Base-by-base conservation (phyloP, 2,329 filamentous ascomycete species). In the Colletotrichum camelliae region DNA sequence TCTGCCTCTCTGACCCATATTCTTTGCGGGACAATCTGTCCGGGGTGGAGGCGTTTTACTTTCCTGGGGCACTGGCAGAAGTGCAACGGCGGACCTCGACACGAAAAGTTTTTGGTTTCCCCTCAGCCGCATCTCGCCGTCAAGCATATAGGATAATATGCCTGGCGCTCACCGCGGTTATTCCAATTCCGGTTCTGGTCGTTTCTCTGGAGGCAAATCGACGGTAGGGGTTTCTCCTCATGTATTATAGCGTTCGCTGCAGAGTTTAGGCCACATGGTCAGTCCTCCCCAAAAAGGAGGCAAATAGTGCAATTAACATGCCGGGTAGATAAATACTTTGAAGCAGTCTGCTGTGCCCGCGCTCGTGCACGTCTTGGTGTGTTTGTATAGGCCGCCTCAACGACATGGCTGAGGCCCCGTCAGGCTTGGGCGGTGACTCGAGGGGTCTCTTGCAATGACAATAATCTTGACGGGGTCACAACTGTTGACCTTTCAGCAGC, bases 231-330 rank as follows among this genome's bases (percentile, higher is more conserved):
- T 64, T 61, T 67, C 65, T 16, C 52, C 43, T 52, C 24, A 21
- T 77, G 69, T 76, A 76, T 74, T 74, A 77, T 72, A 73, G 74
- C 74, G 64, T n/a, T 77, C 73, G 65, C 62, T 77, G 76, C 76
- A 74, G 67, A 74, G 57, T 65, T 43, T 35, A 43, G 33, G 76
- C 74, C 76, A 70, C 67, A 39, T 71, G 70, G 74, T 31, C 35
- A 29, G 64, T 65, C 43, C 35, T 75, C 60, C 65, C 33, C 16
- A 16, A 24, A 55, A 35, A 68, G 71, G 66, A 62, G 71, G 52
- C 33, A 29, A 55, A 15, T 60, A 65, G 43, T 68, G 43, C 37
- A 68, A 65, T 58, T 60, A 29, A 58, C 8, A 24, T 69, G 65
- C n/a, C 57, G 55, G 43, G 43, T 48, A 48, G 43, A 48, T 48